These are phyloP conservation scores for Coriolopsis trogii DNA, from an alignment of 1,284 basidiomycete genomes.

Conservation along the genomic window DNA sequence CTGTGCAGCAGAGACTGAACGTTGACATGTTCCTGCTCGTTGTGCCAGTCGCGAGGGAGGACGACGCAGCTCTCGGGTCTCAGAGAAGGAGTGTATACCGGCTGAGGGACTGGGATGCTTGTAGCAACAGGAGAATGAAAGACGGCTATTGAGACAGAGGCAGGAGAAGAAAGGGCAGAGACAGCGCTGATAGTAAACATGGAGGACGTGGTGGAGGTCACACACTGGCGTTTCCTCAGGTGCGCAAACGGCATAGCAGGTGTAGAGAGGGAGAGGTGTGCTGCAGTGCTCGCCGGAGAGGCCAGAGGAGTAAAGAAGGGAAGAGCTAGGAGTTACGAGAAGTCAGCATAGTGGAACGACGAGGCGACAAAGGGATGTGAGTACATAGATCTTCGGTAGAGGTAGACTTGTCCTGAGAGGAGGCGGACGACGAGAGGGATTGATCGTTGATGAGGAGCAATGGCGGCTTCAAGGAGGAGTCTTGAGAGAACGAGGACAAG, in stretches of 20 bases:
- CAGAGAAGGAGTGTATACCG: conserved; percentile 11
- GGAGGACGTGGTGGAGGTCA: conserved; percentile 17
- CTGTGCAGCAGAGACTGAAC: conserved; percentile 5
- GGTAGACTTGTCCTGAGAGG: conserved; percentile 7
- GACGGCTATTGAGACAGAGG: conserved; percentile 19
- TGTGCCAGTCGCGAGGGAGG: conserved; percentile 13
- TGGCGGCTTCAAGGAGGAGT: neutral
- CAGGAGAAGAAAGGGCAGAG: conserved; percentile 7
- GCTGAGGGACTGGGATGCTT: conserved; percentile 18
- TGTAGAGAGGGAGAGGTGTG: conserved; percentile 1
- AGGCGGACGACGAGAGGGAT: conserved; percentile 5
- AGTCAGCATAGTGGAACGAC: neutral
- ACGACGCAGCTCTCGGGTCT: conserved; percentile 22
- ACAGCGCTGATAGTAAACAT: conserved; percentile 8
- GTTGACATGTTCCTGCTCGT: neutral
- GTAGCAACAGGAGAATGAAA: conserved; percentile 16
- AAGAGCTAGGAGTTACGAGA: conserved; percentile 16
- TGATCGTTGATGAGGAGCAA: conserved; percentile 6
- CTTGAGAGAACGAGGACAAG: conserved; percentile 23
- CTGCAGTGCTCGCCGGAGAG: conserved; percentile 13
- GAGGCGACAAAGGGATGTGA: neutral
- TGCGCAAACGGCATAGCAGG: conserved; percentile 9
- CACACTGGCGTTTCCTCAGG: conserved; percentile 10
- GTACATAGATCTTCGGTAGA: conserved; percentile 17
- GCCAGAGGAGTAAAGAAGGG: conserved; percentile 26